Evolutionary conservation across 2,329 filamentous ascomycete species (phyloP), one percentile per base, ranked within the genome.

Genomic region (Harringtonia aguacate): DNA sequence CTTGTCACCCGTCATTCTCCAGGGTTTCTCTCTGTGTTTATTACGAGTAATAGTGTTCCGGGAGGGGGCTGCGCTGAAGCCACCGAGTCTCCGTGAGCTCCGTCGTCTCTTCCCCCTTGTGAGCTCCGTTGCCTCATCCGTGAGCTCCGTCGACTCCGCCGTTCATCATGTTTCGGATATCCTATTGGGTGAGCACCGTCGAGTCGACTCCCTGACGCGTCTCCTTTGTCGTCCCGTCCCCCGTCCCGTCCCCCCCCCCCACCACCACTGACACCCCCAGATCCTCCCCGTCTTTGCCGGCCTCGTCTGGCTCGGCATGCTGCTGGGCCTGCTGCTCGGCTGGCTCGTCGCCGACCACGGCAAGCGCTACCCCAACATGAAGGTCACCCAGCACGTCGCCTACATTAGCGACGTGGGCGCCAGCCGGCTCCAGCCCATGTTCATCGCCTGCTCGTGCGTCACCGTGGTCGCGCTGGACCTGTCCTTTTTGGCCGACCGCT

Each of bases 391-490:
- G 57, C 60, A 53, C 22, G 80, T 90, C 36, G 78, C 85, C 49
- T 88, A 81, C 66, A 86, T 86, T 56, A 83, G 77, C 52, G 77
- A 84, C 61, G 67, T 82, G 13, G 50, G 50, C 44, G 79, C 77
- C 20, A 58, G 59, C 31, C 61, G 68, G 24, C 71, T 89, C 17
- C 84, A 89, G 58, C 85, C 86, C 3, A 70, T 90, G 49, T 92
- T 92, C 68, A 81, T 92, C 55, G 69, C 79, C 29, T 82, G 85
- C 53, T 80, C 75, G 55, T 67, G 70, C 43, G 65, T 86, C 30
- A 88, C 84, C 6, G 84, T 86, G 20, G 68, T 94, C 39, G 81
- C 85, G 49, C 81, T 98, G 56, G 84, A 94, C 64, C 63, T 86
- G 9, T 78, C 83, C 22, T 92, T 98, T 58, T 62, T 84, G 43